Evolutionary conservation across 768 basidiomycete genomes (phyloP).

Genomic region (Rhizopogon salebrosus): DNA sequence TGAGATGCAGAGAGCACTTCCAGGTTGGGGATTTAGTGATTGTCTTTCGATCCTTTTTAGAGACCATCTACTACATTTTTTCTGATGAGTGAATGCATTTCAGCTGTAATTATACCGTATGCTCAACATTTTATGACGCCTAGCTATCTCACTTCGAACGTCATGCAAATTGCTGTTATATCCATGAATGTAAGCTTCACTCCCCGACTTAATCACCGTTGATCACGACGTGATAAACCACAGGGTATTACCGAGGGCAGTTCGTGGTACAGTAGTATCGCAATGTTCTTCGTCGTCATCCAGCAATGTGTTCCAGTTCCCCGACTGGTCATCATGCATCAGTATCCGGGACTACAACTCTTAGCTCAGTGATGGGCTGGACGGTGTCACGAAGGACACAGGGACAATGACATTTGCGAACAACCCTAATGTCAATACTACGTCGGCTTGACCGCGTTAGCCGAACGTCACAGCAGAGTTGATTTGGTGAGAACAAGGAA

Average conservation of each 20-base stretch:
- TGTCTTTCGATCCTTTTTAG: background rate
- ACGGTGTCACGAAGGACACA: background rate
- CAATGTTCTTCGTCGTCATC: background rate
- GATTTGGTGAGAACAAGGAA: no score
- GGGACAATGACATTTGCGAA: background rate
- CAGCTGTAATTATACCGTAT: background rate
- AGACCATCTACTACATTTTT: background rate
- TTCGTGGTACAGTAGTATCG: background rate
- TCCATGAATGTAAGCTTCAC: background rate
- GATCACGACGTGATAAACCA: background rate
- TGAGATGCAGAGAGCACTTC: background rate
- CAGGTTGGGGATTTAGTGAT: background rate
- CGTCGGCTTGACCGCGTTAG: background rate
- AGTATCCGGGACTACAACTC: background rate
- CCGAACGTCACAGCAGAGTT: no score
- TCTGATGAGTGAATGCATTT: background rate
- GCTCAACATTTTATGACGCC: background rate
- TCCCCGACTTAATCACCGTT: background rate
- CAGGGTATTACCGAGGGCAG: background rate
- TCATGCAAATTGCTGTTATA: background rate
- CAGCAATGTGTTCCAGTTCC: background rate
- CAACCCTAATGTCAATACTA: background rate
- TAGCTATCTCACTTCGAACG: background rate
- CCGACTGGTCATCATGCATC: background rate
- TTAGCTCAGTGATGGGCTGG: background rate